These are phyloP conservation scores for Diutina rugosa DNA, from an alignment of 1,139 yeast species.

Conservation along the genomic window DNA sequence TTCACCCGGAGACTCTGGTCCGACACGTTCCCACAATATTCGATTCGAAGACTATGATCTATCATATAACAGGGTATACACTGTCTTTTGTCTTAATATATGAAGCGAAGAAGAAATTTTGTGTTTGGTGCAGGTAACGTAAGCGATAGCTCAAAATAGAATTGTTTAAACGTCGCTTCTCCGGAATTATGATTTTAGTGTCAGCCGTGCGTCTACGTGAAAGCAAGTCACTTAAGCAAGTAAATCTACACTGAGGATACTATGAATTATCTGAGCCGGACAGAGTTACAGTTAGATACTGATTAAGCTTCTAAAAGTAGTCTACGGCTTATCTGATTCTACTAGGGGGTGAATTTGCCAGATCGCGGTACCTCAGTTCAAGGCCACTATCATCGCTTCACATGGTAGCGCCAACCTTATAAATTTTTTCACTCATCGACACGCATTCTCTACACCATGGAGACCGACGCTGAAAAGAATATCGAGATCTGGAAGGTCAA, in stretches of 20 bases:
- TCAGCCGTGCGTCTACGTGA: not conserved
- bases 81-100: too few species aligned
- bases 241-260: not conserved
- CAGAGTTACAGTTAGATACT: too few species aligned
- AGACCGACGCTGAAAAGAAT: conserved; percentile 75
- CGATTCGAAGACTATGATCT: too few species aligned
- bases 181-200: not conserved
- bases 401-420: not conserved
- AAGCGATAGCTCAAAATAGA: too few species aligned
- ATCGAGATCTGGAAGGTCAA: conserved; percentile 99
- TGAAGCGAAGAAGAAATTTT: too few species aligned
- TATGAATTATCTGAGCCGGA: too few species aligned
- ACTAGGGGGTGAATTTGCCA: too few species aligned
- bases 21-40: too few species aligned
- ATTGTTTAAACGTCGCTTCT: not conserved
- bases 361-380: not conserved
- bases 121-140: not conserved
- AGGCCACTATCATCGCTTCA: not conserved
- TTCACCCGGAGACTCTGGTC: not conserved
- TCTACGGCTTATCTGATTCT: too few species aligned
- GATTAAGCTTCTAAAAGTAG: too few species aligned
- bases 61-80: too few species aligned
- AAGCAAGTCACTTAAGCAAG: not conserved
- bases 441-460: conserved; percentile 4
- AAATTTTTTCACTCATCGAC: not conserved